phyloP scores from a whole-genome alignment of 192 early-diverging fungal species.

The Phlyctochytrium bullatum region DNA sequence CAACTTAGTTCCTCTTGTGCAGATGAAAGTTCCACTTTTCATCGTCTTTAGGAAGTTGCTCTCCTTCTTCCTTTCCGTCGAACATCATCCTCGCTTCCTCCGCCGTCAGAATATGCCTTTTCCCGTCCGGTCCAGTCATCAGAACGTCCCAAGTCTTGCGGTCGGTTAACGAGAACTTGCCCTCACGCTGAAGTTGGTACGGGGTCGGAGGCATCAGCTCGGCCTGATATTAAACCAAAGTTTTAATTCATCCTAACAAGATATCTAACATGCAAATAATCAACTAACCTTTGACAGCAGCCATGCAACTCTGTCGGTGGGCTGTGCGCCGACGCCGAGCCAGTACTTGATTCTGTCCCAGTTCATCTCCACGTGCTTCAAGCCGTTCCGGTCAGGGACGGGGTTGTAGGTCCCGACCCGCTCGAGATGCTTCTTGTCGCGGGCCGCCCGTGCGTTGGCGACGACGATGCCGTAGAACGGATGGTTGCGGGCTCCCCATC shows the following conservation, averaged over 20 bases:
- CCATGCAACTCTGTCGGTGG: conserved; percentile 83
- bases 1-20: too few species aligned
- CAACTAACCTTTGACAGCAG: conserved; percentile 83
- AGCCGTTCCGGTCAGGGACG: conserved; percentile 62
- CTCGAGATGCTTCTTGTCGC: conserved; percentile 89
- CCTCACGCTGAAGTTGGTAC: conserved; percentile 47
- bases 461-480: conserved; percentile 96
- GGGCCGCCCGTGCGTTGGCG: conserved; percentile 72
- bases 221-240: conserved; percentile 41
- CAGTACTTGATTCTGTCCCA: conserved; percentile 93
- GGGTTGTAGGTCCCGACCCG: conserved; percentile 90
- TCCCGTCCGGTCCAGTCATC: conserved; percentile 19
- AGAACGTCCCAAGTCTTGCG: conserved; percentile 48
- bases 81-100: conserved; percentile 22
- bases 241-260: conserved; percentile 9
- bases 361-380: conserved; percentile 84
- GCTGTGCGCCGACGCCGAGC: conserved; percentile 96
- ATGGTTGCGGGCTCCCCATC: conserved; percentile 83
- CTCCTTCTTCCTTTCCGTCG: conserved; percentile 3
- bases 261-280: too few species aligned
- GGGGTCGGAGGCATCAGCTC: conserved; percentile 61
- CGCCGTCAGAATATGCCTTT: conserved; percentile 18
- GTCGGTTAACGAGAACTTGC: conserved; percentile 37
- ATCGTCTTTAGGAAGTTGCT: conserved; percentile 23
- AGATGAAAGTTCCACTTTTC: too few species aligned